Evolutionary conservation across 768 basidiomycete genomes (phyloP), one percentile per base, ranked within the genome.

Genomic region (Termitomyces sp.): DNA sequence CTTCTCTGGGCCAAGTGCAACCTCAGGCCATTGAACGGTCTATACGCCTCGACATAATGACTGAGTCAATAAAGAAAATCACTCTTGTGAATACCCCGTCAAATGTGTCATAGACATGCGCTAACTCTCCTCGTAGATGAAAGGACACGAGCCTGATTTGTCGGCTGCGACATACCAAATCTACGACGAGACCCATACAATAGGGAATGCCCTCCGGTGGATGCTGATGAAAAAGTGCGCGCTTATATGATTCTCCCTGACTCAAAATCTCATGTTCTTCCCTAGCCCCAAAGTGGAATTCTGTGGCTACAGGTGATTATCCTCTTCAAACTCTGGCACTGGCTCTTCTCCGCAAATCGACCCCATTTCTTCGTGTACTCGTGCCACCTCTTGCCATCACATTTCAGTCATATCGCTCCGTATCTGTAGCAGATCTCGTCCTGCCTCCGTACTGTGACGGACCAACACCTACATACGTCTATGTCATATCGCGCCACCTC

Each of bases 221-320:
- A 98, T 98, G 89, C 69, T 98, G 57, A 98, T 98, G 96, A 97
- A 98, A 77, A 96, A 99, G 97, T 98, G 63, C 54, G 87, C 19
- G 19, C 3, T 4, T 2, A 32, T 21, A 17, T 32, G 27, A 37
- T 17, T 43, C 32, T 54, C 14, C 4, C 29, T 21, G 31, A 38
- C 32, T n/a, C 42, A 32, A 57, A 27, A 29, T 35, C 43, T 47
- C 43, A 66, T 47, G 59, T 35, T 29, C 19, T 56, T 34, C 12
- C 21, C 19, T 48, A 98, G 96, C 69, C 92, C 96, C 6, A 94
- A 92, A 64, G 96, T 98, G 38, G 94, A 97, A 73, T 98, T 98
- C 68, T 98, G 97, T 69, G 97, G 97, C 31, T 98, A 98, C 79
- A 94, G 90, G 93, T 90, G 59, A 71, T 78, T 64, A 41, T 27